Conservation (phyloP, 225 moss, liverwort and hornwort species). For the Bryum argenteum region DNA sequence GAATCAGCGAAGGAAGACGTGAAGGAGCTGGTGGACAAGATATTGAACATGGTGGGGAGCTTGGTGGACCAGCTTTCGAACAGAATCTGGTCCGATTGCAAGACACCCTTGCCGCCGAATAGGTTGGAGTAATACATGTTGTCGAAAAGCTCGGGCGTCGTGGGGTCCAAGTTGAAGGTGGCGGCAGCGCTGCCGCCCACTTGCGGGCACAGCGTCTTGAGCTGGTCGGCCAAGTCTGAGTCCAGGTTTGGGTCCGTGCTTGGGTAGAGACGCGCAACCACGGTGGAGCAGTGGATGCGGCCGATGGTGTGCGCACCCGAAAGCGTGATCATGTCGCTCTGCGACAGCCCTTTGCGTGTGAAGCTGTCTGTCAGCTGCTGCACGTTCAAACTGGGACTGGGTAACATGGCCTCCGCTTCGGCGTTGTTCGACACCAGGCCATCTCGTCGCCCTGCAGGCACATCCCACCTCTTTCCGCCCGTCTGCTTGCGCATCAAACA, state of each 20-base stretch:
- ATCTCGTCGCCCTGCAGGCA: constrained; percentile 53
- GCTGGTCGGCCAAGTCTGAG: constrained; percentile 16
- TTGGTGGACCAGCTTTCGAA: constrained; percentile 49
- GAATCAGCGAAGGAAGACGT: constrained; percentile 37
- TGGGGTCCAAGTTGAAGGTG: constrained; percentile 49
- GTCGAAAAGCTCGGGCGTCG: constrained; percentile 54
- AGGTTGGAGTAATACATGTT: constrained; percentile 56
- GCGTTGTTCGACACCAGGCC: constrained; percentile 40
- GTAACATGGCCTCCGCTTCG: constrained; percentile 44
- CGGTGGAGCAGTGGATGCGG: constrained; percentile 50
- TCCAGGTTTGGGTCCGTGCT: constrained; percentile 36
- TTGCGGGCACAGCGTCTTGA: constrained; percentile 44
- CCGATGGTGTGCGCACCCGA: constrained; percentile 66
- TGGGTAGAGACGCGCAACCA: constrained; percentile 40
- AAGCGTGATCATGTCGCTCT: constrained; percentile 56
- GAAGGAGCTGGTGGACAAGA: constrained; percentile 40
- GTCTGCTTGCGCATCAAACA: constrained; percentile 33
- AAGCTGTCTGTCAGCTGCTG: constrained; percentile 49
- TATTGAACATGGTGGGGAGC: constrained; percentile 50
- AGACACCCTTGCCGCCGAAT: constrained; percentile 42
- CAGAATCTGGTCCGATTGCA: constrained; percentile 54
- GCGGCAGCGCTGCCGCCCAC: constrained; percentile 33
- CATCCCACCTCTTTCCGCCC: constrained; percentile 56
- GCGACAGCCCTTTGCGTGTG: constrained; percentile 50
- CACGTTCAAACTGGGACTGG: constrained; percentile 43